Conservation (phyloP, 495 filamentous ascomycete genomes). For the Penicillium dipodomyicola region DNA sequence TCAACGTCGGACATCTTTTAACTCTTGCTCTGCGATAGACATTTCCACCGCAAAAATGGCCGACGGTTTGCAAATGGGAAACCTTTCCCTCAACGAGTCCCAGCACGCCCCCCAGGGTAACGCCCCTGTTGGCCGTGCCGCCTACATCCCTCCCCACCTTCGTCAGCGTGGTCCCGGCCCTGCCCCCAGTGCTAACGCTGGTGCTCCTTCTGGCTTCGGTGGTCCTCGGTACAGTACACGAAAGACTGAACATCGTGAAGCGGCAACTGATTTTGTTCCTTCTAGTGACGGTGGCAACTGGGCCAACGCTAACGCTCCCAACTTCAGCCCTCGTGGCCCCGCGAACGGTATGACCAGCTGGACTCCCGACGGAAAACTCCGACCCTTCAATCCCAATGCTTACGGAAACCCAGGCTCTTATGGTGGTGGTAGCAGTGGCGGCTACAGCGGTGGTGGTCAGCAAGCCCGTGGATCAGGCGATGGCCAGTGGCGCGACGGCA, state of each 20-base stretch:
- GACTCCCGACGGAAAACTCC: constrained; percentile 38
- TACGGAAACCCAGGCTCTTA: constrained; percentile 63
- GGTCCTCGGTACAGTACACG: constrained; percentile 39
- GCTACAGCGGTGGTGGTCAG: constrained; percentile 45
- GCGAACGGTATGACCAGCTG: constrained; percentile 46
- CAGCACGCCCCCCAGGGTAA: constrained; percentile 58
- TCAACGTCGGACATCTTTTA: constrained; percentile 20
- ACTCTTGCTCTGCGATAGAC: constrained; percentile 13
- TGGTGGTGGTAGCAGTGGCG: constrained; percentile 52
- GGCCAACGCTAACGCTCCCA: constrained; percentile 62
- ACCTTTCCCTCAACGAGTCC: constrained; percentile 70
- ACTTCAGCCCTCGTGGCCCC: constrained; percentile 62
- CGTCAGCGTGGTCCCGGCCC: constrained; percentile 56
- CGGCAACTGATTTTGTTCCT: constrained; percentile 12
- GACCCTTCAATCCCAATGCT: constrained; percentile 61
- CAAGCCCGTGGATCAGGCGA: constrained; percentile 79
- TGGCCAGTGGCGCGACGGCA: constrained; percentile 93
- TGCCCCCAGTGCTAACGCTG: constrained; percentile 36
- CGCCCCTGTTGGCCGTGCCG: constrained; percentile 56
- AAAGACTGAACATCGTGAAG: not conserved
- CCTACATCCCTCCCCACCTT: constrained; percentile 97
- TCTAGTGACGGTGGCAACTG: constrained; percentile 56
- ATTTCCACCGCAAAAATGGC: constrained; percentile 67
- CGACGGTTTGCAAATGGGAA: constrained; percentile 90
- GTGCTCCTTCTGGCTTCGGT: constrained; percentile 36